Evolutionary conservation across 805 yeast species (phyloP), one percentile per base, ranked within the genome.

Genomic region (Lipomyces japonicus): DNA sequence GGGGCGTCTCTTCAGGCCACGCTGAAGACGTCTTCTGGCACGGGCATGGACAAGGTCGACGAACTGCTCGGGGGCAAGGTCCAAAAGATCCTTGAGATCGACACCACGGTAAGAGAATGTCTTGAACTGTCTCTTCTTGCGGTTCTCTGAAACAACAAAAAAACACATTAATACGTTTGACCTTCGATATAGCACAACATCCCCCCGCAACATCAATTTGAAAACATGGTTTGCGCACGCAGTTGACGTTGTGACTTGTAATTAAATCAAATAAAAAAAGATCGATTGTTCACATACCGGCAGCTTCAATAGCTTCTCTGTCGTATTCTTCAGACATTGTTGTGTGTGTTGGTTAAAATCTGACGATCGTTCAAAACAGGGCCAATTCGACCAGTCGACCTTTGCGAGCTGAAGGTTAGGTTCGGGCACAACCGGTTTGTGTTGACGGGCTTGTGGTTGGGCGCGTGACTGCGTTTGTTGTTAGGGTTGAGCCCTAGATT

Each of bases 51-150:
- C 88, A 73, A 93, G 81, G 76, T 91, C 86, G 76, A 91, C 84
- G 78, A 93, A 93, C 71, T 93, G 97, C 80, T 91, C 97, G 69
- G 89, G 86, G 75, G 87, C 79, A 82, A 91, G 79, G 76, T 86
- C 93, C 73, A 91, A 80, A 72, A 93, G 82, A 73, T 91, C 88
- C 71, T 84, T 84, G 72, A 93, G 85, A 75, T 90, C 97, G 72
- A 93, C 96, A 76, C 99, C 99, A 77, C 93, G 89, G 95, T 80
- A 93, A 67, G 96, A 83, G 86, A 90, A 90, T 80, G 95, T 79
- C 82, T 84, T 89, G 85, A 90, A 88, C 83, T 87, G 83, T 87
- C 84, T 83, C 85, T 78, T 61, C 63, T 63, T 63, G 55, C 65
- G 61, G 65, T 64, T 64, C 63, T 69, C 72, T 46, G 55, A 24